phyloP scores from a whole-genome alignment of 2,329 filamentous ascomycete species.

The Teratosphaeria viscida region DNA sequence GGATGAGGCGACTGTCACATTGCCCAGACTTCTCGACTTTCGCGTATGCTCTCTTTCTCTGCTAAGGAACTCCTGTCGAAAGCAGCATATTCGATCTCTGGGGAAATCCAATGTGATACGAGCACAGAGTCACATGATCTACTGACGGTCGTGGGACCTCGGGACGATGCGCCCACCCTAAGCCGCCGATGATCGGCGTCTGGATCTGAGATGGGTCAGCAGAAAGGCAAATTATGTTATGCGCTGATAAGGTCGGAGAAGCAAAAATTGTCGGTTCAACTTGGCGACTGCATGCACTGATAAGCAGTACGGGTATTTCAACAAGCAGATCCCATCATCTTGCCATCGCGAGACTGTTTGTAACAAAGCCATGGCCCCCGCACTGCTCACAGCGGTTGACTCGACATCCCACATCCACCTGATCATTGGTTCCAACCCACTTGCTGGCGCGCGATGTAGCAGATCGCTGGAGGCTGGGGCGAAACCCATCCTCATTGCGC shows the following conservation, averaged over 20 bases:
- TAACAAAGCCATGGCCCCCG: slow-evolving; percentile 32
- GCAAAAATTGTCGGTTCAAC: background rate
- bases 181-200: background rate
- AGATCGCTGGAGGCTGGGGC: slow-evolving; percentile 77
- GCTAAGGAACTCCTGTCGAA: background rate
- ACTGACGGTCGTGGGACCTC: background rate
- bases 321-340: background rate
- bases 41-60: background rate
- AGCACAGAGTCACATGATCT: background rate
- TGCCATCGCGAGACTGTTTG: background rate
- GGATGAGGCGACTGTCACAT: background rate
- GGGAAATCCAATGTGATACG: background rate
- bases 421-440: slow-evolving; percentile 72
- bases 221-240: background rate
- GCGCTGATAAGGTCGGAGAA: background rate
- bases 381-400: slow-evolving; percentile 64
- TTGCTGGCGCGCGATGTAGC: slow-evolving; percentile 73
- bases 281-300: background rate
- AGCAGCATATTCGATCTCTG: background rate
- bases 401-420: slow-evolving; percentile 66
- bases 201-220: background rate
- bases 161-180: background rate
- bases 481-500: slow-evolving; percentile 65
- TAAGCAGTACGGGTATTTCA: background rate
- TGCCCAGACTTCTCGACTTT: background rate